A percentile compares a stretch with the other conserved stretches of the same genome.
Evolutionary conservation across 108 stramenopile species (phyloP).

Genomic region (Cyclotella cryptica): DNA sequence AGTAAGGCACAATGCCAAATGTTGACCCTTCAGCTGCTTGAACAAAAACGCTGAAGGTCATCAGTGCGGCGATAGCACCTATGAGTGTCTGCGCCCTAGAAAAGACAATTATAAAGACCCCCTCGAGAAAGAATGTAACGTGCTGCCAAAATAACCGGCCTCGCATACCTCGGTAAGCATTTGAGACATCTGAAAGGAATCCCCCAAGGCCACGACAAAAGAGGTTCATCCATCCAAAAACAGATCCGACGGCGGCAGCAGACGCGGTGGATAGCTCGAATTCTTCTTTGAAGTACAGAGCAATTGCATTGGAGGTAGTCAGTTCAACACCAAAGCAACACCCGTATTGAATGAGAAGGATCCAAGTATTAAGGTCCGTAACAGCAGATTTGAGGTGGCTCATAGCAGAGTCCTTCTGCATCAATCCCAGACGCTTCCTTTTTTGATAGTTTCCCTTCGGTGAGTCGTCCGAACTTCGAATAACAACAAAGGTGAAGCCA

Average conservation of each 20-base stretch:
- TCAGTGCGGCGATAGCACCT: conserved; percentile 65
- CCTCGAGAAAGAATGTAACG: conserved; percentile 63
- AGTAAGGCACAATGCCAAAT: conserved; percentile 71
- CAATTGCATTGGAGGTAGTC: conserved; percentile 77
- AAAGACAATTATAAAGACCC: conserved; percentile 70
- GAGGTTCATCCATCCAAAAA: conserved; percentile 83
- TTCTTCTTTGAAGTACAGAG: conserved; percentile 83
- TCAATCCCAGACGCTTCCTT: conserved; percentile 60
- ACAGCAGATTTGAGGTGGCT: conserved; percentile 46
- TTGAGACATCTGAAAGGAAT: conserved; percentile 61
- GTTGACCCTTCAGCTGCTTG: conserved; percentile 77
- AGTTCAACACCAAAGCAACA: conserved; percentile 91
- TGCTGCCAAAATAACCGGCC: conserved; percentile 73
- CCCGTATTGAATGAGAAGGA: conserved; percentile 84
- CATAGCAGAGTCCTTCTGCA: conserved; percentile 53
- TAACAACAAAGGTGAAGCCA: conserved; percentile 50
- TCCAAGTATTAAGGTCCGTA: conserved; percentile 76
- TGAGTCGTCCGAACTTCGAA: conserved; percentile 71
- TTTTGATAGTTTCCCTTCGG: conserved; percentile 88
- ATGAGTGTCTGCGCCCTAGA: conserved; percentile 58
- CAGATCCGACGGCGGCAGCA: conserved; percentile 80
- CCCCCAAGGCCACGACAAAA: conserved; percentile 85
- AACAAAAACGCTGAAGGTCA: conserved; percentile 80
- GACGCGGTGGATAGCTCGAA: conserved; percentile 74
- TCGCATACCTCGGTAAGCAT: conserved; percentile 70